These are phyloP conservation scores for Artemisia tridentata DNA, from an alignment of 129 eudicot species.

Conservation along the genomic window DNA sequence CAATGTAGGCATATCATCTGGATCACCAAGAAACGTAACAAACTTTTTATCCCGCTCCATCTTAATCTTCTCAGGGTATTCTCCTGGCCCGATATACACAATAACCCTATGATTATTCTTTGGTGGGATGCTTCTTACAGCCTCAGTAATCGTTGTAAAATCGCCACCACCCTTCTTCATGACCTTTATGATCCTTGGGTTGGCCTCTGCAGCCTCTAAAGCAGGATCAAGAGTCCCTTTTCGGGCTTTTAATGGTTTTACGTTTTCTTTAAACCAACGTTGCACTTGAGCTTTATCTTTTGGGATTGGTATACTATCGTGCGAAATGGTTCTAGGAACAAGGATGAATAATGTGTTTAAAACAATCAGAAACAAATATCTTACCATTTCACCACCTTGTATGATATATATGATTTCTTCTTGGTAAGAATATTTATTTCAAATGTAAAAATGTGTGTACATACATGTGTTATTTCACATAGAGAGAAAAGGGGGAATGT, in stretches of 20 bases:
- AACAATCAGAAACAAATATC: conserved; percentile 19
- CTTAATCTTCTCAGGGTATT: conserved; percentile 55
- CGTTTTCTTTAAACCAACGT: conserved; percentile 43
- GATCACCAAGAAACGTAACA: conserved; percentile 59
- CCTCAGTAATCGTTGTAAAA: conserved; percentile 57
- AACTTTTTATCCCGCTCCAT: conserved; percentile 49
- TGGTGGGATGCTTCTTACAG: conserved; percentile 42
- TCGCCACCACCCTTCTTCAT: conserved; percentile 54
- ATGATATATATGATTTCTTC: conserved; percentile 9
- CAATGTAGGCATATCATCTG: conserved; percentile 43
- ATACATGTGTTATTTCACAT: neutral
- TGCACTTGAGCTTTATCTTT: conserved; percentile 34
- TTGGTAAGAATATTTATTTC: conserved; percentile 13
- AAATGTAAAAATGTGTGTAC: conserved; percentile 3
- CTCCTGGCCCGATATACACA: conserved; percentile 57
- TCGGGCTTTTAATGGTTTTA: conserved; percentile 30
- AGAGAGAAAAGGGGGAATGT: conserved; percentile 21
- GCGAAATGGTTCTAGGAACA: conserved; percentile 30
- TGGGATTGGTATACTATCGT: conserved; percentile 44
- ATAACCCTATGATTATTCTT: conserved; percentile 46
- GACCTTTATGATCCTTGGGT: conserved; percentile 37
- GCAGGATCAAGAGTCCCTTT: conserved; percentile 41
- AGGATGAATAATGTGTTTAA: conserved; percentile 31
- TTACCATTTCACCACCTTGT: conserved; percentile 32
- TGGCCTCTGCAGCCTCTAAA: conserved; percentile 45